phyloP scores from a whole-genome alignment of 2,329 filamentous ascomycete species.

The Bipolaris victoriae region DNA sequence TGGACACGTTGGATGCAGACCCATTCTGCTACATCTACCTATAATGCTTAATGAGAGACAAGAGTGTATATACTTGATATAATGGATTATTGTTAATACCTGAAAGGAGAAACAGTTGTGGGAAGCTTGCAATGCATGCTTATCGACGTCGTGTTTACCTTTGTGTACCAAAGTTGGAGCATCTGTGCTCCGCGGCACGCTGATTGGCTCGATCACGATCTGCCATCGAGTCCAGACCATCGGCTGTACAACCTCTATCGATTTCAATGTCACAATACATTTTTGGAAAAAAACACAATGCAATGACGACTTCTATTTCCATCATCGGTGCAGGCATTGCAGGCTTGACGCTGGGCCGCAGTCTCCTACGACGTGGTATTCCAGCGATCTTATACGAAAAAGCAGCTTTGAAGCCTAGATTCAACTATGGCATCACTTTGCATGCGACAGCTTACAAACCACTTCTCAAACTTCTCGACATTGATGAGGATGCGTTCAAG shows the following conservation, averaged over 20 bases:
- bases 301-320: slow-evolving; percentile 39
- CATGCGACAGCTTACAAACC: slow-evolving; percentile 40
- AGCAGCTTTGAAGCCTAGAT: slow-evolving; percentile 27
- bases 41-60: slow-evolving; percentile 1
- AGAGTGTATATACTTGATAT: background rate
- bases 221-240: background rate
- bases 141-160: background rate
- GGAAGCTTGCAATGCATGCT: background rate
- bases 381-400: slow-evolving; percentile 44
- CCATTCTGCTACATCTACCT: slow-evolving; percentile 56
- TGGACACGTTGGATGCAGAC: slow-evolving; percentile 49
- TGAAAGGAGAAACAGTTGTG: too few species aligned
- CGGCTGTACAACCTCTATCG: background rate
- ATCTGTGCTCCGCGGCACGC: background rate
- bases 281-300: background rate
- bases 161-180: background rate
- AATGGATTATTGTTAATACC: background rate
- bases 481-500: slow-evolving; percentile 43
- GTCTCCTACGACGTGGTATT: slow-evolving; percentile 44
- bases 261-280: background rate
- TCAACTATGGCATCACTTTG: slow-evolving; percentile 52
- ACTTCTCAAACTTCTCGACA: slow-evolving; percentile 40
- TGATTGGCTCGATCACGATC: slow-evolving; percentile 7
- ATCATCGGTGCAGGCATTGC: slow-evolving; percentile 56
- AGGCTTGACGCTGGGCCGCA: slow-evolving; percentile 51